These are phyloP conservation scores for Capsicum baccatum DNA, from an alignment of 257 asterid genomes.

Conservation along the genomic window DNA sequence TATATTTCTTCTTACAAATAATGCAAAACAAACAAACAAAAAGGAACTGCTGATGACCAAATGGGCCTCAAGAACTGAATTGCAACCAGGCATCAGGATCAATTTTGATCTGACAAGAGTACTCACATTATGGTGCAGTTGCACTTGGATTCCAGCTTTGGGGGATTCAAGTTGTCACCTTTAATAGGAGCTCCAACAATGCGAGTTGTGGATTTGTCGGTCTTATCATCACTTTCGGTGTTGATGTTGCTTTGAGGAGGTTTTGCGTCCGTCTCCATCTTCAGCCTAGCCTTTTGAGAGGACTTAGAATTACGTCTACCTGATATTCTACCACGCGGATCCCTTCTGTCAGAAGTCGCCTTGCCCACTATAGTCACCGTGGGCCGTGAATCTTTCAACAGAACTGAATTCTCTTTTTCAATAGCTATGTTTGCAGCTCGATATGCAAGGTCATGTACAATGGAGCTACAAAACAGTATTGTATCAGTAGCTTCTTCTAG, in stretches of 20 bases:
- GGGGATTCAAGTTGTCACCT: conserved; percentile 63
- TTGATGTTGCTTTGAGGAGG: conserved; percentile 40
- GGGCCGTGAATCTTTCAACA: conserved; percentile 54
- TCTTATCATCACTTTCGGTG: conserved; percentile 45
- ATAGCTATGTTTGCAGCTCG: conserved; percentile 83
- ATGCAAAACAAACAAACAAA: conserved; percentile 54
- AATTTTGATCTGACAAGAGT: background rate
- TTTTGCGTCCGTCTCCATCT: conserved; percentile 54
- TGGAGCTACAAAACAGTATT: conserved; percentile 94
- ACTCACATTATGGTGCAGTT: conserved; percentile 87
- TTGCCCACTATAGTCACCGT: conserved; percentile 51
- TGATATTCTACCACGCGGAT: conserved; percentile 50
- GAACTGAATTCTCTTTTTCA: conserved; percentile 56
- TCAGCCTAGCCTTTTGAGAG: conserved; percentile 67
- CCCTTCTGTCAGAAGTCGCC: conserved; percentile 59
- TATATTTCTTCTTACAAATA: conserved; percentile 48
- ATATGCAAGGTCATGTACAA: conserved; percentile 81
- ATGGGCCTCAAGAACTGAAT: conserved; percentile 27
- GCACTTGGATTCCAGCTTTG: conserved; percentile 92
- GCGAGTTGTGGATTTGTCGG: conserved; percentile 44
- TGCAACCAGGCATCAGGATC: background rate
- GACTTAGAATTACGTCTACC: conserved; percentile 61
- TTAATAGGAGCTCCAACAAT: conserved; percentile 60
- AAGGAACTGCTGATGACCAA: conserved; percentile 41
- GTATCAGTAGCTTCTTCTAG: conserved; percentile 96